phyloP scores from a whole-genome alignment of 2,329 filamentous ascomycete species.

The Myriangium duriaei region DNA sequence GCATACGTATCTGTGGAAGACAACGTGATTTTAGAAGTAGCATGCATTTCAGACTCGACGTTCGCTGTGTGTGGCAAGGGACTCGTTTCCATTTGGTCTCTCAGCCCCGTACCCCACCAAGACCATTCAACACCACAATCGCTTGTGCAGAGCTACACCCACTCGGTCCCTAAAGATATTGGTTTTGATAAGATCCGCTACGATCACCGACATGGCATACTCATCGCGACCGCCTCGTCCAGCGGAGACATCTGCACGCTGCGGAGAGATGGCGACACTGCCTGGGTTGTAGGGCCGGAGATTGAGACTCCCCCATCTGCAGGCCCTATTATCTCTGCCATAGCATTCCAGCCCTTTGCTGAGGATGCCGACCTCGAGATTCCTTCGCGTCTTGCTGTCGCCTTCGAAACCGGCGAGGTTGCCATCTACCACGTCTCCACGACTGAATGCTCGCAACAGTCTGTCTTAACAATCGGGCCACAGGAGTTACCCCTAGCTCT shows the following conservation, averaged over 20 bases:
- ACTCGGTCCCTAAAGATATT: constrained; percentile 14
- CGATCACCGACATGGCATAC: constrained; percentile 18
- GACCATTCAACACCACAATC: not conserved
- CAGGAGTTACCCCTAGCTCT: constrained; percentile 26
- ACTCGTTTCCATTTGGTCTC: constrained; percentile 12
- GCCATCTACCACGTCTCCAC: constrained; percentile 27
- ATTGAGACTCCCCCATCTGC: constrained; percentile 5
- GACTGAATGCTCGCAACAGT: constrained; percentile 11
- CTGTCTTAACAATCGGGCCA: constrained; percentile 15
- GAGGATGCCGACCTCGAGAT: constrained; percentile 8
- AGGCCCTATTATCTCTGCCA: constrained; percentile 23
- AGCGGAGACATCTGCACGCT: constrained; percentile 23
- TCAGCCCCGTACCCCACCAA: not conserved
- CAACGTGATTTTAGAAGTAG: constrained; percentile 29
- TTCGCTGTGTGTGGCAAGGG: constrained; percentile 34
- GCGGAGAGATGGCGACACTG: constrained; percentile 13
- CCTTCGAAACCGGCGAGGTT: constrained; percentile 28
- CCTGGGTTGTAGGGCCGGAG: constrained; percentile 8
- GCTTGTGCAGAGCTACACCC: constrained; percentile 25
- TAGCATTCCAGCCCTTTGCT: constrained; percentile 27
- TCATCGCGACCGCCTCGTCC: constrained; percentile 25
- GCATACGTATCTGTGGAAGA: constrained; percentile 19
- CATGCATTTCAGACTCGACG: constrained; percentile 30
- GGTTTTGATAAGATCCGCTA: constrained; percentile 24
- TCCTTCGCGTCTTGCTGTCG: constrained; percentile 24